Base-by-base conservation (phyloP, 805 yeast genomes). In the Priceomyces castillae region DNA sequence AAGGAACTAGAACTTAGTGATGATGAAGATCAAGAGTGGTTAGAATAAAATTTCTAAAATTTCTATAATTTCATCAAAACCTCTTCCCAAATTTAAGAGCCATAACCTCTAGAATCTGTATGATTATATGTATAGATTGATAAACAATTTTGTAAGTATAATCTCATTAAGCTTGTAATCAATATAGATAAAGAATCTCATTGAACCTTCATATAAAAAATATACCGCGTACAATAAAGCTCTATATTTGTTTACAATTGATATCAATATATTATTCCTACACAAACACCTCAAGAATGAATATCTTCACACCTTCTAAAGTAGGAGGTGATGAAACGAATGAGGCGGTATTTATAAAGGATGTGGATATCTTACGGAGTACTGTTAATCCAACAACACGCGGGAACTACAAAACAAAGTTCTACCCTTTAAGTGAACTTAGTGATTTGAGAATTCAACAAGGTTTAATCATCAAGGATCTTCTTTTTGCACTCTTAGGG, bases 381-480 rank as follows among this genome's bases (percentile, higher is more conserved):
- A 28, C 31, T n/a, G 15, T 28, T 6, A n/a, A n/a, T 9, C 31
- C 31, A 5, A 28, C 31, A 12, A n/a, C 31, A 12, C 25, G 25
- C 6, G 15, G 31, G 15, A 28, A 28, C n/a, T 28, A n/a, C 10
- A 28, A 28, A 28, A n/a, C 31, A 28, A 28, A 28, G 10, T n/a
- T 78, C 10, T 69, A 63, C 43, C 76, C 82, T 2, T 58, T 82
- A 26, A 71, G 71, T 38, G 76, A 68, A 41, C 58, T 75, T 33
- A 57, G 55, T n/a, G 78, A 76, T 25, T 57, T 73, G 2, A 69
- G 76, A 38, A 73, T 75, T 2, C 96, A 89, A 58, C 96, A 90
- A 58, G 82, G 86, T 0, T 71, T 82, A 19, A 74, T 94, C 1
- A 69, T 85, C 12, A 73, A 78, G 45, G 99, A 92, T 59, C 58